Conservation (phyloP, 306 rosid genomes). For the Rosa rugosa region DNA sequence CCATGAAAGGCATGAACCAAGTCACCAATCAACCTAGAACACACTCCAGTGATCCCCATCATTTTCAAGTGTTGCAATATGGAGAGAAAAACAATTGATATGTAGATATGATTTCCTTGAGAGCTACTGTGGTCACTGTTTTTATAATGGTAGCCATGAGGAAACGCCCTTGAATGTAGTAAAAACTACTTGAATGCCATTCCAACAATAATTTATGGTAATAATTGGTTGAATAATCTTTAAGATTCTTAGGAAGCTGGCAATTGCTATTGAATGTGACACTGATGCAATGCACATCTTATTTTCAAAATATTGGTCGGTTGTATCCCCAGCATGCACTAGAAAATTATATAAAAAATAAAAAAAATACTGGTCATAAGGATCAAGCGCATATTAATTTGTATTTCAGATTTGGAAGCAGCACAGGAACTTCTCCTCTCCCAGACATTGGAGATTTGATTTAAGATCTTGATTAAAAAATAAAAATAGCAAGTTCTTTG, state of each 20-base stretch:
- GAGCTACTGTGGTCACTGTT: slow-evolving; percentile 14
- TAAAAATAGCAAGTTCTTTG: not conserved
- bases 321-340: slow-evolving; percentile 3
- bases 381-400: not conserved
- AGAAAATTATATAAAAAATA: not conserved
- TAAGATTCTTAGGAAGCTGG: slow-evolving; percentile 47
- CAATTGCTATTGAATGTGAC: slow-evolving; percentile 25
- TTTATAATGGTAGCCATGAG: slow-evolving; percentile 39
- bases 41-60: slow-evolving; percentile 61
- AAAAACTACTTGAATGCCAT: slow-evolving; percentile 41
- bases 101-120: not conserved
- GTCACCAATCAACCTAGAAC: slow-evolving; percentile 60
- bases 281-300: slow-evolving; percentile 16
- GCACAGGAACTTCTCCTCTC: not conserved
- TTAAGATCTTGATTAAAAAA: not conserved
- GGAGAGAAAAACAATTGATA: not conserved
- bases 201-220: slow-evolving; percentile 26
- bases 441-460: not conserved
- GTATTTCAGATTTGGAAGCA: slow-evolving; percentile 1
- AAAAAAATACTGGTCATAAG: not conserved
- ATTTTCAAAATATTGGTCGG: slow-evolving; percentile 12
- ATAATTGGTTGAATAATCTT: slow-evolving; percentile 24
- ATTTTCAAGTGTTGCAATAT: not conserved
- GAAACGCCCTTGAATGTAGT: slow-evolving; percentile 19
- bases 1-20: slow-evolving; percentile 47